phyloP scores from a whole-genome alignment of 129 eudicot genomes.

The Saposhnikovia divaricata region DNA sequence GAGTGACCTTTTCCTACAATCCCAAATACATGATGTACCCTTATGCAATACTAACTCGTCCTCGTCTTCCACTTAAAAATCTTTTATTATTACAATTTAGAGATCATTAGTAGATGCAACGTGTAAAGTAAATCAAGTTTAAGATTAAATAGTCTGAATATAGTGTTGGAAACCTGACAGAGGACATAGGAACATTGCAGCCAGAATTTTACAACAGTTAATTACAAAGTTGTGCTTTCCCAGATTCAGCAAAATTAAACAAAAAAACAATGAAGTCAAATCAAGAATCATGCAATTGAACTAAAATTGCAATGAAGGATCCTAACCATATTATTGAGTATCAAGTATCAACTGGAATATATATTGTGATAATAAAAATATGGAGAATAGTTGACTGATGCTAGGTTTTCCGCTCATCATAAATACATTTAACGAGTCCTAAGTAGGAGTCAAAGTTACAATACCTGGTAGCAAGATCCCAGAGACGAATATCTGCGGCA shows the following conservation, averaged over 20 bases:
- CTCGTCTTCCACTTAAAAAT: background rate
- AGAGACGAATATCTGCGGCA: conserved; percentile 80
- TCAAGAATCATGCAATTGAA: no score
- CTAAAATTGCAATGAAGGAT: background rate
- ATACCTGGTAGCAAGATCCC: conserved; percentile 98
- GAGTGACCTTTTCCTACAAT: background rate
- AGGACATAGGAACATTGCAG: no score
- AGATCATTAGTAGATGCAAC: background rate
- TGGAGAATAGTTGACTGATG: background rate
- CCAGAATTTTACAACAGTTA: background rate
- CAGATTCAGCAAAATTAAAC: no score
- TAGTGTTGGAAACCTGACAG: no score
- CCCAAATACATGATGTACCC: background rate
- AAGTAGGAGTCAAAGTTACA: background rate
- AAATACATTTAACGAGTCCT: background rate
- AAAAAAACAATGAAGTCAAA: background rate
- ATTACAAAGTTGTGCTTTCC: background rate
- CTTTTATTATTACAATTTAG: background rate
- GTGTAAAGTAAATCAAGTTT: background rate
- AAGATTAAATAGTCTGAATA: background rate
- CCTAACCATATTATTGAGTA: background rate
- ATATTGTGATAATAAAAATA: background rate
- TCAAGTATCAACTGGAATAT: background rate
- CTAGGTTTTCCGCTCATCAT: background rate
- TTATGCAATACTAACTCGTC: background rate